These are phyloP conservation scores for Drechmeria coniospora DNA, from an alignment of 2,329 filamentous ascomycete genomes.

Conservation along the genomic window DNA sequence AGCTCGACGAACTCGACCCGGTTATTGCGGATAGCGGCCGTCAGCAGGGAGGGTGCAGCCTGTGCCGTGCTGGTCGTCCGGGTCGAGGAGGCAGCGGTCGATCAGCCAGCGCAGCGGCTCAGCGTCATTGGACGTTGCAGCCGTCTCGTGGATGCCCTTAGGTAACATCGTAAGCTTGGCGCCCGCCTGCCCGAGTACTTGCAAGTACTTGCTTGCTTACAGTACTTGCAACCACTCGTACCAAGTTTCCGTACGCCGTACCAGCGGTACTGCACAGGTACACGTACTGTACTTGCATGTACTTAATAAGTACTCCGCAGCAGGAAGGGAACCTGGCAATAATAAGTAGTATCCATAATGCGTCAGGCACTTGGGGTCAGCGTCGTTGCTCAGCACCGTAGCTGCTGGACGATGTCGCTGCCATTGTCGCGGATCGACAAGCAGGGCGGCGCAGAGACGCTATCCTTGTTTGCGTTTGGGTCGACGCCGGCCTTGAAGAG, in stretches of 20 bases:
- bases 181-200: slow-evolving; percentile 42
- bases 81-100: slow-evolving; percentile 40
- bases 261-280: too few species aligned
- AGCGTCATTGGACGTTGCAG: slow-evolving; percentile 44
- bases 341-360: slow-evolving; percentile 47
- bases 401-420: slow-evolving; percentile 42
- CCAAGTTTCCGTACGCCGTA: too few species aligned
- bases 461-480: slow-evolving; percentile 47
- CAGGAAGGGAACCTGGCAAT: too few species aligned
- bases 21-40: slow-evolving; percentile 49
- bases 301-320: too few species aligned
- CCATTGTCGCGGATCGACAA: slow-evolving; percentile 53
- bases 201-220: too few species aligned
- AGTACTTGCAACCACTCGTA: too few species aligned
- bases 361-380: slow-evolving; percentile 53
- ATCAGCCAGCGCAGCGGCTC: slow-evolving; percentile 46
- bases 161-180: slow-evolving; percentile 42
- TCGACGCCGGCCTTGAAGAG: slow-evolving; percentile 44
- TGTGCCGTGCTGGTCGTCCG: slow-evolving; percentile 41
- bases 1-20: slow-evolving; percentile 42
- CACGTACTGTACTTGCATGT: too few species aligned
- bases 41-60: slow-evolving; percentile 47
- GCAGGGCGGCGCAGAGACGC: slow-evolving; percentile 52
- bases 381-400: slow-evolving; percentile 39
- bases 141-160: slow-evolving; percentile 50